phyloP scores from a whole-genome alignment of 208 protist genomes.

The Leishmania tropica region DNA sequence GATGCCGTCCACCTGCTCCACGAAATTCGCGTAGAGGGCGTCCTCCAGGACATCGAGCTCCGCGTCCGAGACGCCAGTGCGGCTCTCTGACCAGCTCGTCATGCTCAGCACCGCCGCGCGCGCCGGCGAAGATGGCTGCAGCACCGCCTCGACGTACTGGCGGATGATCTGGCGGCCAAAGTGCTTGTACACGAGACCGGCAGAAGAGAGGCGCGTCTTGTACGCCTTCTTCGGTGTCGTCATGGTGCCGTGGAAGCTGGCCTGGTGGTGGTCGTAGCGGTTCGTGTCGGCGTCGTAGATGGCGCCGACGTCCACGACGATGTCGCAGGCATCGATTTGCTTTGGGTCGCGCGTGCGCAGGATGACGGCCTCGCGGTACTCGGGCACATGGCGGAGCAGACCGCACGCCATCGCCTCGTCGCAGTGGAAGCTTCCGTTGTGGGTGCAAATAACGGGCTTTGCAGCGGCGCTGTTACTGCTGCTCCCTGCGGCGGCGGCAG shows the following conservation, averaged over 20 bases:
- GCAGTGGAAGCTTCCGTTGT: slow-evolving; percentile 95
- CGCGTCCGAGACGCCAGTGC: slow-evolving; percentile 34
- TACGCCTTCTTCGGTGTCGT: slow-evolving; percentile 58
- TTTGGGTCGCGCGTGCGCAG: slow-evolving; percentile 87
- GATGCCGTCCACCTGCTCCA: slow-evolving; percentile 95
- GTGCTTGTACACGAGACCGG: slow-evolving; percentile 95
- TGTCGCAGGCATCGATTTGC: slow-evolving; percentile 66
- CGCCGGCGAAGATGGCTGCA: slow-evolving; percentile 36
- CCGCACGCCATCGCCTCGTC: slow-evolving; percentile 96
- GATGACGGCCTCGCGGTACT: slow-evolving; percentile 64
- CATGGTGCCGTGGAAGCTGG: slow-evolving; percentile 92
- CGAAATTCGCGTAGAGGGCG: slow-evolving; percentile 87
- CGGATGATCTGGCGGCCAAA: slow-evolving; percentile 94
- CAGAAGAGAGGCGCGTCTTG: slow-evolving; percentile 89
- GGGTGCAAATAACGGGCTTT: slow-evolving; percentile 86
- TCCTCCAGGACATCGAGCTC: slow-evolving; percentile 81
- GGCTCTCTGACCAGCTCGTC: slow-evolving; percentile 36
- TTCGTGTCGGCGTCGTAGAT: slow-evolving; percentile 86
- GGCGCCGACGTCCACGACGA: slow-evolving; percentile 97
- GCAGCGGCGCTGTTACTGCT: slow-evolving; percentile 1
- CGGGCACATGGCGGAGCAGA: slow-evolving; percentile 76
- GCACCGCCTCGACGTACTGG: slow-evolving; percentile 47
- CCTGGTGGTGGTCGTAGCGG: slow-evolving; percentile 97
- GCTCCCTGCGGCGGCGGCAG: slow-evolving; percentile 11
- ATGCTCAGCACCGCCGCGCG: slow-evolving; percentile 47